These are phyloP conservation scores for Aureobasidium subglaciale DNA, from an alignment of 2,329 filamentous ascomycete species.

Conservation along the genomic window DNA sequence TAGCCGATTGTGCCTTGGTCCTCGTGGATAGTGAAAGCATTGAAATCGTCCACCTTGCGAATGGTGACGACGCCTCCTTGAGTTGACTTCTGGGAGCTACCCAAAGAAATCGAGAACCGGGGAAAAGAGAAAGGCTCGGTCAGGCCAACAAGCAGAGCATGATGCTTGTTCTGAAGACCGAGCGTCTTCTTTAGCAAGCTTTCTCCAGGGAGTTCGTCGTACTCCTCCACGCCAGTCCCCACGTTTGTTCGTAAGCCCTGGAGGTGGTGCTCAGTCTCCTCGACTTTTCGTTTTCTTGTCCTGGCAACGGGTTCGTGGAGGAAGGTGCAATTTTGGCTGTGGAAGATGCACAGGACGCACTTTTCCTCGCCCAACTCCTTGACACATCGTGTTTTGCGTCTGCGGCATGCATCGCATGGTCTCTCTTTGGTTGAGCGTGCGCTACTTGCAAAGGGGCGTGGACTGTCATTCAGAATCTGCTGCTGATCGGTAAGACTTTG, in stretches of 20 bases:
- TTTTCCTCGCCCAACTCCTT: slow-evolving; percentile 21
- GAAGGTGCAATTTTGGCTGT: slow-evolving; percentile 72
- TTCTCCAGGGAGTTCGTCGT: slow-evolving; percentile 62
- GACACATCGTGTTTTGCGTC: slow-evolving; percentile 23
- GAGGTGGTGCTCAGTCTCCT: slow-evolving; percentile 15
- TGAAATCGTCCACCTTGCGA: slow-evolving; percentile 14
- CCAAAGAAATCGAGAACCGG: slow-evolving; percentile 1
- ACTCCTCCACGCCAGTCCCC: slow-evolving; percentile 52
- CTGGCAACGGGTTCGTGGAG: slow-evolving; percentile 39
- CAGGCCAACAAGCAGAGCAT: slow-evolving; percentile 24
- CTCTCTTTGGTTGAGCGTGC: slow-evolving; percentile 12
- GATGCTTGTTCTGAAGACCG: slow-evolving; percentile 27
- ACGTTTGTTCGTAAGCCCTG: neutral
- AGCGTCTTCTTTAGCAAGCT: slow-evolving; percentile 59
- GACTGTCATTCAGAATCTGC: neutral
- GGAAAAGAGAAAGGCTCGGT: slow-evolving; percentile 19
- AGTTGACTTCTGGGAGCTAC: neutral
- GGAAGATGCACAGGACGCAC: slow-evolving; percentile 47
- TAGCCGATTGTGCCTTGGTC: slow-evolving; percentile 21
- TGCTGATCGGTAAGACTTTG: neutral
- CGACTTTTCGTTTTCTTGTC: slow-evolving; percentile 13
- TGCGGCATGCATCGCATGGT: slow-evolving; percentile 19
- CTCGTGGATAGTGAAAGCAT: slow-evolving; percentile 63
- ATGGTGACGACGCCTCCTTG: slow-evolving; percentile 6
- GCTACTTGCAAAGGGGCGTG: neutral